Conservation (phyloP, 1,139 yeast species). For the Yamadazyma atmosphaerica region DNA sequence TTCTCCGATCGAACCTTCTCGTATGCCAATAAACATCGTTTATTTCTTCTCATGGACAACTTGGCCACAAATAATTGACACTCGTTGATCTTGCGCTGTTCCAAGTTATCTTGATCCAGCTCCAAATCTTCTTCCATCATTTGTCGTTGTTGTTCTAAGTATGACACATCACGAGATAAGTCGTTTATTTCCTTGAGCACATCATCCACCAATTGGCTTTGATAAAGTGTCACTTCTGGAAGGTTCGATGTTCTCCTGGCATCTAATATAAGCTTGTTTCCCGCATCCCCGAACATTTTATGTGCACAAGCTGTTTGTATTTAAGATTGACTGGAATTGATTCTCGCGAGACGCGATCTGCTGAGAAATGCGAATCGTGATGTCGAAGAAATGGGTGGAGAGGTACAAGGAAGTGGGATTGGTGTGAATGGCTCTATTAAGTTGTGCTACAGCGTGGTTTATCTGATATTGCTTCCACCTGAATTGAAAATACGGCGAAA, state of each 20-base stretch:
- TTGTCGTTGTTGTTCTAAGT: conserved; percentile 15
- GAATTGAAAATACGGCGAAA: no score
- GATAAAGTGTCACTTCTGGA: conserved; percentile 70
- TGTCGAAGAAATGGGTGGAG: not conserved
- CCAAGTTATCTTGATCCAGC: conserved; percentile 21
- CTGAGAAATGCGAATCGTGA: not conserved
- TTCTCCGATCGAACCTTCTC: conserved; percentile 69
- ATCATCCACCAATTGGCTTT: conserved; percentile 70
- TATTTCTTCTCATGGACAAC: conserved; percentile 80
- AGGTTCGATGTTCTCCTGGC: conserved; percentile 76
- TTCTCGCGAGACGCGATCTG: conserved; percentile 1
- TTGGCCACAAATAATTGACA: conserved; percentile 83
- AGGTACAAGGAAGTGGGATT: not conserved
- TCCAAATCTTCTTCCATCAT: conserved; percentile 19
- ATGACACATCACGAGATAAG: conserved; percentile 53
- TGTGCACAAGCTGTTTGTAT: not conserved
- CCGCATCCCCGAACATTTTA: conserved; percentile 85
- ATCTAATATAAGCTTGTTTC: conserved; percentile 77
- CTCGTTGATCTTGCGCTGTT: conserved; percentile 49
- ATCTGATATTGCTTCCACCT: no score
- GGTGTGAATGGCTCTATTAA: no score
- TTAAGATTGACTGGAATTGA: not conserved
- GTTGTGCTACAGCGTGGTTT: no score
- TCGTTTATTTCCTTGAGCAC: conserved; percentile 61
- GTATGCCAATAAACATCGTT: conserved; percentile 84